Base-by-base conservation (phyloP, 805 yeast genomes). In the Metschnikowia chrysomelidarum region DNA sequence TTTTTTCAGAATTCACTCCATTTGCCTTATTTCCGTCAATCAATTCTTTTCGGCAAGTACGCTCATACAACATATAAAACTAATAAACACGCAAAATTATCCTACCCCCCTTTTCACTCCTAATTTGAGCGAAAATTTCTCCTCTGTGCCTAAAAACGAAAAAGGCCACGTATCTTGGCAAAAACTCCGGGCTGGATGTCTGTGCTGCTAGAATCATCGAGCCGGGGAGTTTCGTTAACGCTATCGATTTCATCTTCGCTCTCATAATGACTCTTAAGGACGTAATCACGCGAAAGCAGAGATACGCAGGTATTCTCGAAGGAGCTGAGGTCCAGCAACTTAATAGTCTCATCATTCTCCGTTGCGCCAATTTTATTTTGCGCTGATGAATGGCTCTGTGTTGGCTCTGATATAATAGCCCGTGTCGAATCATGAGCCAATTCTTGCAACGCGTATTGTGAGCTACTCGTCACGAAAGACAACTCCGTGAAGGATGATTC, bases 401-500 rank as follows among this genome's bases (percentile, higher is more conserved):
- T n/a, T n/a, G n/a, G n/a, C n/a, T n/a, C n/a, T n/a, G n/a, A n/a
- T n/a, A n/a, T n/a, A n/a, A n/a, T n/a, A n/a, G n/a, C n/a, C 7
- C 21, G 21, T 8, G 9, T 12, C 8, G 23, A 15, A 5, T 7
- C 24, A n/a, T 29, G 27, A 17, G 31, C 21, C 26, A 30, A 12
- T 25, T 30, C 31, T 9, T 29, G 29, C 16, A 25, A 21, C 10
- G 23, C 32, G 10, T 23, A 18, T 7, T 28, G 40, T 4, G 40
- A 32, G 19, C 23, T 26, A 29, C 45, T 41, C 23, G 42, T 41
- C 9, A 41, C 24, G 26, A 33, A 41, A 6, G 45, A 41, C 7
- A 37, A 32, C 27, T 41, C 42, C 7, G 42, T 41, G 16, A 32
- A 37, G 1, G 45, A 34, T 7, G 45, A 41, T 11, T 41, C 45